A percentile compares a stretch with the other conserved stretches of the same genome.
Conservation (phyloP, 2,329 filamentous ascomycete species). For the Aspergillus pseudoglaucus region DNA sequence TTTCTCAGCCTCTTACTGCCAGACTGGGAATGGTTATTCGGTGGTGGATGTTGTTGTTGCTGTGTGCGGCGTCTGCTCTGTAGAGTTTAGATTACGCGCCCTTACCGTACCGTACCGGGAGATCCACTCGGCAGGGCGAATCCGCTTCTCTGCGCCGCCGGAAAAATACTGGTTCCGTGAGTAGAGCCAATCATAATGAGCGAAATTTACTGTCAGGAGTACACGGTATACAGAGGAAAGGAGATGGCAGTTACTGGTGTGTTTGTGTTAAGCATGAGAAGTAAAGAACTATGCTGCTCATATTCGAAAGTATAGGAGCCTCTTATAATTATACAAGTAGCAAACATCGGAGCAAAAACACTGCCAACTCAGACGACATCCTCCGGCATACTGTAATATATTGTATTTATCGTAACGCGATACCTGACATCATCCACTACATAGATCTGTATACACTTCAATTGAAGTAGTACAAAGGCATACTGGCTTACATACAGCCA, state of each 20-base stretch:
- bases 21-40: background rate
- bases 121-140: conserved; percentile 1
- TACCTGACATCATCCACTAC: conserved; percentile 3
- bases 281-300: no score
- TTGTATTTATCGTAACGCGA: background rate
- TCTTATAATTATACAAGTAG: no score
- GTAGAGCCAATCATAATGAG: conserved; percentile 5
- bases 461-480: no score
- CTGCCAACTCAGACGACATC: background rate
- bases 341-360: background rate
- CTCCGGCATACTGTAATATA: background rate
- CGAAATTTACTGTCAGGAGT: background rate
- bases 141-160: conserved; percentile 3
- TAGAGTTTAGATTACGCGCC: conserved; percentile 1
- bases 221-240: no score
- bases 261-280: no score
- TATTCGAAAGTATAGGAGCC: no score
- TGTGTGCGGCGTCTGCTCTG: background rate
- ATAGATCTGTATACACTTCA: background rate
- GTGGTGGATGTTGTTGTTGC: background rate
- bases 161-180: conserved; percentile 11
- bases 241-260: background rate
- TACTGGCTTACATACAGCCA: no score
- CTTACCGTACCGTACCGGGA: background rate
- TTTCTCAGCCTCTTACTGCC: background rate